Conservation (phyloP, 2,329 filamentous ascomycete genomes). For the Exophiala sp. region DNA sequence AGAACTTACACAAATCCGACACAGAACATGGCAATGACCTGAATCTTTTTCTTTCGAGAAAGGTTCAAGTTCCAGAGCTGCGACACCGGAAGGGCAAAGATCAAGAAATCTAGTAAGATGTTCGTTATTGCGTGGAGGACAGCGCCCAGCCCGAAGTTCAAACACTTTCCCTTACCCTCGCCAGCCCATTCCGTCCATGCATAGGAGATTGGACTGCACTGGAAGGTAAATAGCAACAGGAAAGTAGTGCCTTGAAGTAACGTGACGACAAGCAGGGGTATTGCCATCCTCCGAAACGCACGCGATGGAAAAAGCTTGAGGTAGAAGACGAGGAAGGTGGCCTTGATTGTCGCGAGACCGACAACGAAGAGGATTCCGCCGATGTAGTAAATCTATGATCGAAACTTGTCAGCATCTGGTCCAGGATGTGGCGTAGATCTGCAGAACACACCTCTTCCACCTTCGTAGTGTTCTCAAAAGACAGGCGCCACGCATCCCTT, state of each 20-base stretch:
- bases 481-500: constrained; percentile 11
- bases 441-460: constrained; percentile 3
- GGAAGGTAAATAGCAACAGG: constrained; percentile 36
- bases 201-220: constrained; percentile 37
- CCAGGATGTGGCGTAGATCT: background rate
- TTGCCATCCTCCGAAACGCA: constrained; percentile 7
- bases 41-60: constrained; percentile 48
- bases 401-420: background rate
- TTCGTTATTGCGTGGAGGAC: constrained; percentile 53
- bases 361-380: constrained; percentile 41
- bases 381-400: constrained; percentile 13
- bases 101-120: constrained; percentile 52
- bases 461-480: constrained; percentile 10
- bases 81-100: constrained; percentile 51
- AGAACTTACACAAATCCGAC: constrained; percentile 45
- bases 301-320: constrained; percentile 44
- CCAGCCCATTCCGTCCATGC: constrained; percentile 54
- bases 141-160: constrained; percentile 48
- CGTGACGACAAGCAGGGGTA: constrained; percentile 28
- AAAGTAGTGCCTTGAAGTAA: constrained; percentile 33
- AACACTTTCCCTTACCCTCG: constrained; percentile 46
- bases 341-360: constrained; percentile 39
- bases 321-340: constrained; percentile 39
- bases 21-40: constrained; percentile 51
- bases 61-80: constrained; percentile 44